These are phyloP conservation scores for Aspergillus ustus DNA, from an alignment of 2,329 filamentous ascomycete genomes.

Conservation along the genomic window DNA sequence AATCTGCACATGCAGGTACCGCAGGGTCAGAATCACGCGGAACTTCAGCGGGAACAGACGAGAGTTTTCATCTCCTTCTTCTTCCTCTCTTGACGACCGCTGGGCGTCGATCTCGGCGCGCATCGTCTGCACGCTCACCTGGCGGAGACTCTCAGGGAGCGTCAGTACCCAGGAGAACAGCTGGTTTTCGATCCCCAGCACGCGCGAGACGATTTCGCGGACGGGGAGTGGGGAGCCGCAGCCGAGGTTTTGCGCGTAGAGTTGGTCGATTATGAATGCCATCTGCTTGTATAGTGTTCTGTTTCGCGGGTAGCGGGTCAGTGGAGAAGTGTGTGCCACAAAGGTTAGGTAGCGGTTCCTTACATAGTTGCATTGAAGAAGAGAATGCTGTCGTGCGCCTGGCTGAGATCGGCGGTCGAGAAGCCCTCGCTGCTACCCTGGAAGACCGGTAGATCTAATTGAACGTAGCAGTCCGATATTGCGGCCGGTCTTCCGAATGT, in stretches of 20 bases:
- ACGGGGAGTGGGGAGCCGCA: constrained; percentile 31
- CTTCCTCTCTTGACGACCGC: too few species aligned
- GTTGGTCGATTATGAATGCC: constrained; percentile 42
- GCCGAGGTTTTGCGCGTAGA: constrained; percentile 53
- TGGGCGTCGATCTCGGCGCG: background rate
- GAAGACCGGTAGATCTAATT: constrained; percentile 40
- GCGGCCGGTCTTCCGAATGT: constrained; percentile 55
- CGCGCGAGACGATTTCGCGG: constrained; percentile 37
- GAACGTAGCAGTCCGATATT: constrained; percentile 53
- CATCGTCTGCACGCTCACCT: background rate
- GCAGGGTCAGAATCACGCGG: constrained; percentile 49
- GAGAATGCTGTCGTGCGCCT: constrained; percentile 14
- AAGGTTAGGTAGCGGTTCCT: background rate
- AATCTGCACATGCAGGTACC: constrained; percentile 49
- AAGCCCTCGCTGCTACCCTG: background rate
- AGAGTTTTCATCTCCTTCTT: background rate
- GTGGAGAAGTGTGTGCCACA: too few species aligned
- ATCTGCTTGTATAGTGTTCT: constrained; percentile 39
- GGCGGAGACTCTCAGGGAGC: background rate
- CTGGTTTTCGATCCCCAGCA: constrained; percentile 34
- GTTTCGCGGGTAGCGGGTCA: background rate
- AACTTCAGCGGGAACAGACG: constrained; percentile 34
- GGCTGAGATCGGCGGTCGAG: background rate
- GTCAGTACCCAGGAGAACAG: constrained; percentile 24
- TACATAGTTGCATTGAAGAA: constrained; percentile 34